These are phyloP conservation scores for Vigna angularis DNA, from an alignment of 306 rosid species.

Conservation along the genomic window DNA sequence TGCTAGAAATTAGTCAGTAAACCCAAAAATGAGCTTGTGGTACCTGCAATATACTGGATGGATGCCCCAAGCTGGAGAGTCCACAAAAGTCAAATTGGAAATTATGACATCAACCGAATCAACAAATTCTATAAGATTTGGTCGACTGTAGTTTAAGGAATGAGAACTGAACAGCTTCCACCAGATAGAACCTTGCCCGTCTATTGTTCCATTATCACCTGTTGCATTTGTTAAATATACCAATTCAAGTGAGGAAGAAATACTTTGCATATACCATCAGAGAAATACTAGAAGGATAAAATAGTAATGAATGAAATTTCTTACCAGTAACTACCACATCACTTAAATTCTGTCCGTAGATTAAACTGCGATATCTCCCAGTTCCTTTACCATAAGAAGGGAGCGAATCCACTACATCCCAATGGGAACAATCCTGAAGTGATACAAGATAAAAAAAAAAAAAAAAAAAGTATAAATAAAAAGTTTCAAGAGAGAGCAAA, in stretches of 20 bases:
- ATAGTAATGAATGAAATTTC: background rate
- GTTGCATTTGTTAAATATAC: constrained; percentile 16
- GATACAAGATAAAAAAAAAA: background rate
- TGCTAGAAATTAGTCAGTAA: background rate
- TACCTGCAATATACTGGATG: constrained; percentile 81
- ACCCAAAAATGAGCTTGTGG: background rate
- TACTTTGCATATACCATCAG: constrained; percentile 1
- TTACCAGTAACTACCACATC: constrained; percentile 67
- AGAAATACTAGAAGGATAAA: constrained; percentile 1
- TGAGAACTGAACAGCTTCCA: constrained; percentile 58
- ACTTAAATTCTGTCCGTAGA: constrained; percentile 53
- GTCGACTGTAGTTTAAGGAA: constrained; percentile 63
- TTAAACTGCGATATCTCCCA: constrained; percentile 61
- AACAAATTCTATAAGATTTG: constrained; percentile 66
- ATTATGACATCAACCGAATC: constrained; percentile 51
- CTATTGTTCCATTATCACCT: constrained; percentile 76
- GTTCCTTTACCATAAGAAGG: constrained; percentile 65
- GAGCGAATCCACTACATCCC: constrained; percentile 51
- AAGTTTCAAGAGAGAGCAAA: background rate
- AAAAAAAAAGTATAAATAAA: background rate
- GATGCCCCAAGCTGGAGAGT: constrained; percentile 70
- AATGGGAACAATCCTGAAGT: constrained; percentile 52
- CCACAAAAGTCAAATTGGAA: constrained; percentile 64
- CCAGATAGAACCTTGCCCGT: constrained; percentile 73
- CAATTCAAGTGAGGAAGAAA: constrained; percentile 4